Evolutionary conservation across 2,329 filamentous ascomycete species (phyloP), one percentile per base, ranked within the genome.

Genomic region (Aspergillus sp.): DNA sequence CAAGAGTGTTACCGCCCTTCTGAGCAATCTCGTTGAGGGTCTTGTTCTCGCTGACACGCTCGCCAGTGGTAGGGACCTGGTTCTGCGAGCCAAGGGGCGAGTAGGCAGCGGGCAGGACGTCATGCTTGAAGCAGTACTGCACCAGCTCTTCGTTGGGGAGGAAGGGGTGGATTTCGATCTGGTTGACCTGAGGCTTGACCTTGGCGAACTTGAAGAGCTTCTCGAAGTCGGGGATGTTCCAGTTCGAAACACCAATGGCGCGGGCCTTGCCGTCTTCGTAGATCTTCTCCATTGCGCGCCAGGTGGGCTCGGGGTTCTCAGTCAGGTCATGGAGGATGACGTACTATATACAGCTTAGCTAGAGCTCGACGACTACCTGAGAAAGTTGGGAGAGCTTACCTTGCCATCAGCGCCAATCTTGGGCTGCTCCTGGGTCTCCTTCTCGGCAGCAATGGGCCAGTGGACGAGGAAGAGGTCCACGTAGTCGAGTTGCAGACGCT

Each of bases 191-290:
- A 12, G 71, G 71, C 45, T 67, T 63, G 45, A 75, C 61, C 54
- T 70, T 65, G 56, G 70, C 68, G 56, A 62, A 64, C 51, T 63
- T 60, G 37, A 74, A 56, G 48, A 80, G 68, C 47, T 69, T 60
- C 53, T 77, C 65, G 12, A 80, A 64, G 33, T 76, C 71, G 10
- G 62, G 58, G n/a, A 76, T 74, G 46, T 71, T 72, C 69, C 86
- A 91, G 72, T 91, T 93, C 60, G 84, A 88, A 12, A 93, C 83
- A 45, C 88, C 88, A 56, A 93, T 89, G 48, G 83, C 81, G 55
- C 75, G 78, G 43, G 81, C 82, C 51, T 79, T 79, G 53, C 85
- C 85, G 1, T 79, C 78, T 10, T 67, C 63, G 27, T 81, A 70
- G 17, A 83, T 59, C 41, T 78, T 78, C 62, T 83, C 77, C 74